phyloP scores from a whole-genome alignment of 768 basidiomycete species.

The Piloderma croceum region DNA sequence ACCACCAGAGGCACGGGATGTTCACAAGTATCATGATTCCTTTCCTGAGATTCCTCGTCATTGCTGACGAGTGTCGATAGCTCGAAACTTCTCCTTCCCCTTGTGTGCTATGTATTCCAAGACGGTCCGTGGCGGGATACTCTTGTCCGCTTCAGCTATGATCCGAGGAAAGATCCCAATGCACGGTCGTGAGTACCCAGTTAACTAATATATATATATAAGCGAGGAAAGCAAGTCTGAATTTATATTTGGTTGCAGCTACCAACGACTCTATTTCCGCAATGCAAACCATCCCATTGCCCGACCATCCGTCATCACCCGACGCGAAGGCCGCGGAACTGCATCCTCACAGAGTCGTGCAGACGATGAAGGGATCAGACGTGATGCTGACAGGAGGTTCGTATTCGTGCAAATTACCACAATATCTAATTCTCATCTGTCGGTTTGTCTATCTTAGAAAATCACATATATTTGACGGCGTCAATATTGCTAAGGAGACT shows the following conservation, averaged over 20 bases:
- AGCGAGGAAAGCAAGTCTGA: too few relatives aligned
- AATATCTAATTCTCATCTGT: background rate
- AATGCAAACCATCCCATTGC: conserved; percentile 78
- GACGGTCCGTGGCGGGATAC: conserved; percentile 95
- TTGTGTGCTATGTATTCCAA: conserved; percentile 82
- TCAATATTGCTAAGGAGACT: conserved; percentile 71
- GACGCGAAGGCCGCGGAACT: conserved; percentile 53
- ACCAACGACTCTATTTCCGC: conserved; percentile 87
- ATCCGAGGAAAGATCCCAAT: conserved; percentile 69
- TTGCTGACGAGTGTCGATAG: conserved; percentile 32
- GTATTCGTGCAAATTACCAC: conserved; percentile 4
- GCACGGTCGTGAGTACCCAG: conserved; percentile 69
- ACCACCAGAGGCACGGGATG: conserved; percentile 58
- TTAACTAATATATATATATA: background rate
- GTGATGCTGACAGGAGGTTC: conserved; percentile 43
- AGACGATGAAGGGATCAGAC: conserved; percentile 27
- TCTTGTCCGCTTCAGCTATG: conserved; percentile 80
- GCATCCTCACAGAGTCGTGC: conserved; percentile 35
- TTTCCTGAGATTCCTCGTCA: background rate
- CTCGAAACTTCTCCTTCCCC: conserved; percentile 74
- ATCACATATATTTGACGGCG: conserved; percentile 88
- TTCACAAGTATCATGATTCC: conserved; percentile 61
- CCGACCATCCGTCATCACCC: conserved; percentile 68
- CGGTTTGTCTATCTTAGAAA: conserved; percentile 29
- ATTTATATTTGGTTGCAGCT: conserved; percentile 48